Conservation (phyloP, 2,329 filamentous ascomycete genomes). For the Aspergillus sp. region DNA sequence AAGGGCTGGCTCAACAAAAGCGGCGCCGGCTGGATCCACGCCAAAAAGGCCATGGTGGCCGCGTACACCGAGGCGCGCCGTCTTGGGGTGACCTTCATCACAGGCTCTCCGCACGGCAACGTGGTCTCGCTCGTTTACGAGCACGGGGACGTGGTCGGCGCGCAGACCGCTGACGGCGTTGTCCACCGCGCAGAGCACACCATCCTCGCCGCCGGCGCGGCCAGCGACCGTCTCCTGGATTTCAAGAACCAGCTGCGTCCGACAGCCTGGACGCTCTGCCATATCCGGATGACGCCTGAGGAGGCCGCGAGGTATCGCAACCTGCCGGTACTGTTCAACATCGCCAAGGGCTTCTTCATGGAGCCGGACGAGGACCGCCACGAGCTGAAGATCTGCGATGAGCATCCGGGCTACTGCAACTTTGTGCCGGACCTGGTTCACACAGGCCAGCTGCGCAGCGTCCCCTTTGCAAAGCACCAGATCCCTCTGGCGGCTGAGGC, state of each 20-base stretch:
- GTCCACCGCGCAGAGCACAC: constrained; percentile 38
- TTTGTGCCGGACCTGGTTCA: constrained; percentile 35
- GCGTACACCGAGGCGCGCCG: constrained; percentile 43
- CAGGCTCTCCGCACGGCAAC: constrained; percentile 36
- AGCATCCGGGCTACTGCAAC: constrained; percentile 56
- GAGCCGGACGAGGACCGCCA: constrained; percentile 43
- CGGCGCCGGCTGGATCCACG: constrained; percentile 54
- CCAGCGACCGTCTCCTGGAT: constrained; percentile 41
- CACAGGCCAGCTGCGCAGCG: constrained; percentile 26
- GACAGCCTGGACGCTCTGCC: constrained; percentile 48
- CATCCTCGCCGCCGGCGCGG: constrained; percentile 45
- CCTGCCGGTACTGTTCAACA: constrained; percentile 46
- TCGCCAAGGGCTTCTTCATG: constrained; percentile 49
- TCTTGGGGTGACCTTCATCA: constrained; percentile 47
- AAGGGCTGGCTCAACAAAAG: constrained; percentile 40
- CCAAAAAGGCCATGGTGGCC: constrained; percentile 45
- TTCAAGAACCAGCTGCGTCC: constrained; percentile 45
- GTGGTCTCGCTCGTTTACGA: constrained; percentile 37
- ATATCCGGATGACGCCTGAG: constrained; percentile 42
- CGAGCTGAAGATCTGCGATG: constrained; percentile 44
- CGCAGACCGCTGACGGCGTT: constrained; percentile 35
- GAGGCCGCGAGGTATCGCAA: constrained; percentile 43
- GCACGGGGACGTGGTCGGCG: constrained; percentile 40
- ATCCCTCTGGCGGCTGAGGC: constrained; percentile 47
- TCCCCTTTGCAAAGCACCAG: constrained; percentile 44